Evolutionary conservation across 2,329 filamentous ascomycete species (phyloP).

Genomic region (Claviceps africana): DNA sequence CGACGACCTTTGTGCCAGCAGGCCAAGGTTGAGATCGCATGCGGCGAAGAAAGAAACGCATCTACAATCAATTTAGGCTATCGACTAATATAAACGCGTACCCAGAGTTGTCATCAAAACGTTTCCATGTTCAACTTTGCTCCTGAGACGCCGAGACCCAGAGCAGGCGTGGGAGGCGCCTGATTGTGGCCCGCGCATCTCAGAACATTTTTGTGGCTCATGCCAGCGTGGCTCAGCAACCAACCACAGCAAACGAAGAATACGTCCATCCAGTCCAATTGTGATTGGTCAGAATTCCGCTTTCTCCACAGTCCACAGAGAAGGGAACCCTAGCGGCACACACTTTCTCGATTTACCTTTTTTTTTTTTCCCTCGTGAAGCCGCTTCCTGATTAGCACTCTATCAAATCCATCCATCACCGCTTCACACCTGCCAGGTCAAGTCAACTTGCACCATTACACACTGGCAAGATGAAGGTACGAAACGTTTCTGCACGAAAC

Average conservation of each 20-base stretch:
- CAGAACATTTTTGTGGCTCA: slow-evolving; percentile 2
- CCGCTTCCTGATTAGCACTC: neutral
- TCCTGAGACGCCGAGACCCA: too few species aligned
- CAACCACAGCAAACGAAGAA: neutral
- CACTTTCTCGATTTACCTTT: slow-evolving; percentile 25
- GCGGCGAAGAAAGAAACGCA: too few species aligned
- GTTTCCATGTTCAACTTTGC: too few species aligned
- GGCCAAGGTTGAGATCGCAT: neutral
- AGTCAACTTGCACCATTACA: slow-evolving; percentile 31
- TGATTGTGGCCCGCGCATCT: slow-evolving; percentile 2
- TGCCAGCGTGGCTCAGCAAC: neutral
- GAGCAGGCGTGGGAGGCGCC: too few species aligned
- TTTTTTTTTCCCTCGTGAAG: slow-evolving; percentile 22
- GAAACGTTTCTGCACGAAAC: slow-evolving; percentile 6
- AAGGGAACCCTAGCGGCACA: slow-evolving; percentile 29
- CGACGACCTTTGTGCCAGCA: too few species aligned
- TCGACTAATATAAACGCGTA: too few species aligned
- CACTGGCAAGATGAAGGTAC: slow-evolving; percentile 36
- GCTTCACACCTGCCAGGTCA: slow-evolving; percentile 26
- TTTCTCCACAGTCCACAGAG: slow-evolving; percentile 6
- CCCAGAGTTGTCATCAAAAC: too few species aligned
- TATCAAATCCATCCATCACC: slow-evolving; percentile 14
- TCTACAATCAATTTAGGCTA: too few species aligned
- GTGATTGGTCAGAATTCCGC: slow-evolving; percentile 19
- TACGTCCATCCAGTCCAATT: neutral